Percentiles rank a stretch among this genome's conserved stretches.
Evolutionary conservation across 345 rosid genomes (phyloP).

Genomic region (Syzygium grande): DNA sequence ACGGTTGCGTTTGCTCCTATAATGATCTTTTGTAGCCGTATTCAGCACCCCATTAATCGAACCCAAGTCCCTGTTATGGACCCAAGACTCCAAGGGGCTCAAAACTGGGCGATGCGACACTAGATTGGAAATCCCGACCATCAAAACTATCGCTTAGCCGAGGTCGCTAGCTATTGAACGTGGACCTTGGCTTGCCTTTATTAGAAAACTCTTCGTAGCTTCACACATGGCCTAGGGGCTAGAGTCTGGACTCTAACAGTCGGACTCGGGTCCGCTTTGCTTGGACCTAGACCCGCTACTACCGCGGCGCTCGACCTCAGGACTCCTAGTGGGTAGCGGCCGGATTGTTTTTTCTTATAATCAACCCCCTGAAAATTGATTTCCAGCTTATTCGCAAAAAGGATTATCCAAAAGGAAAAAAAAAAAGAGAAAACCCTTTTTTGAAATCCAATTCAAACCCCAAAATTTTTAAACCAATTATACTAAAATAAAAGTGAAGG

Average conservation of each 20-base stretch:
- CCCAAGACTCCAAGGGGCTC: background rate
- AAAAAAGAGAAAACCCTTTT: background rate
- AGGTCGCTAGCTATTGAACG: too few relatives aligned
- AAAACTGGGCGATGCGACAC: fast-evolving
- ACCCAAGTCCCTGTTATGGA: fast-evolving
- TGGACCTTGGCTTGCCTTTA: background rate
- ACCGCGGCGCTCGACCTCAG: background rate
- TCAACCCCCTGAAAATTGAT: background rate
- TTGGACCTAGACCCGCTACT: background rate
- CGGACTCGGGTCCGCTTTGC: fast-evolving
- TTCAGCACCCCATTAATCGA: fast-evolving
- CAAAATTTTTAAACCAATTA: too few relatives aligned
- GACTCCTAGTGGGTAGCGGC: background rate
- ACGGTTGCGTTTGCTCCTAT: fast-evolving
- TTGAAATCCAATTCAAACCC: background rate
- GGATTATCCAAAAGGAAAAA: background rate
- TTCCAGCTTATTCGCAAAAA: background rate
- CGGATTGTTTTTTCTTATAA: background rate
- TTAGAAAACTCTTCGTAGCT: background rate
- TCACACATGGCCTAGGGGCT: background rate
- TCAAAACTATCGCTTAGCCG: background rate
- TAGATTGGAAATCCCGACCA: background rate
- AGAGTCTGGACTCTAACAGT: background rate
- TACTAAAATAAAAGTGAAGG: too few relatives aligned
- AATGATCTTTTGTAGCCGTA: background rate